A percentile compares a stretch with the other conserved stretches of the same genome.
Evolutionary conservation across 345 rosid species (phyloP).

Genomic region (Arabidopsis suecica): DNA sequence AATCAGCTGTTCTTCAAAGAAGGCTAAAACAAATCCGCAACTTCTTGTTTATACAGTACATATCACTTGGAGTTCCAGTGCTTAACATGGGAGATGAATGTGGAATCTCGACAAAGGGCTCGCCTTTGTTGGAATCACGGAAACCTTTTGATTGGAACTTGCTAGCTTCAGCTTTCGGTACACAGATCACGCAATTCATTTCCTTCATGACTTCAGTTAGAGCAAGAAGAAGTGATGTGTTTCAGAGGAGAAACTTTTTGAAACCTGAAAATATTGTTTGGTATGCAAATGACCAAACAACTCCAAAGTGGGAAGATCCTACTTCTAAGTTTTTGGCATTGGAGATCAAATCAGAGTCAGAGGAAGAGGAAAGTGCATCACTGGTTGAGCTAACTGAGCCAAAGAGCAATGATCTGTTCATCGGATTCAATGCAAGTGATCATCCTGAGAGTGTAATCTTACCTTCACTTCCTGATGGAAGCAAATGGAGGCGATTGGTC

Average conservation of each 20-base stretch:
- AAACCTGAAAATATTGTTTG: constrained; percentile 78
- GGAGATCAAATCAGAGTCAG: constrained; percentile 61
- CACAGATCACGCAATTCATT: constrained; percentile 72
- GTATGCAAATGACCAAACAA: constrained; percentile 70
- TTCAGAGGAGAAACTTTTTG: constrained; percentile 64
- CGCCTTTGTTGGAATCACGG: constrained; percentile 55
- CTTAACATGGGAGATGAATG: constrained; percentile 98
- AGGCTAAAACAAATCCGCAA: constrained; percentile 87
- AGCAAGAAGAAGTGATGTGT: constrained; percentile 65
- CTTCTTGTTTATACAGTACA: constrained; percentile 70
- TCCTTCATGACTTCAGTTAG: constrained; percentile 73
- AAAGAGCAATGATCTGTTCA: constrained; percentile 58
- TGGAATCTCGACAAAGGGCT: constrained; percentile 82
- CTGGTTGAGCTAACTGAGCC: constrained; percentile 41
- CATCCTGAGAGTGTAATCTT: constrained; percentile 53
- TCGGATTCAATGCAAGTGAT: constrained; percentile 71
- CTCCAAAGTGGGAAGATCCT: constrained; percentile 83
- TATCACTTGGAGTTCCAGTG: constrained; percentile 83
- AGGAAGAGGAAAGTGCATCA: constrained; percentile 42
- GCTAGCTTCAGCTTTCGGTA: constrained; percentile 65
- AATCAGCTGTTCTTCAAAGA: constrained; percentile 71
- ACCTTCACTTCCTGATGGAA: constrained; percentile 64
- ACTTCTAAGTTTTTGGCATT: constrained; percentile 72
- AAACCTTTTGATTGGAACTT: constrained; percentile 74
- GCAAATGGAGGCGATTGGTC: constrained; percentile 67